phyloP scores from a whole-genome alignment of 441 rosid genomes.

The Gossypium lobatum region DNA sequence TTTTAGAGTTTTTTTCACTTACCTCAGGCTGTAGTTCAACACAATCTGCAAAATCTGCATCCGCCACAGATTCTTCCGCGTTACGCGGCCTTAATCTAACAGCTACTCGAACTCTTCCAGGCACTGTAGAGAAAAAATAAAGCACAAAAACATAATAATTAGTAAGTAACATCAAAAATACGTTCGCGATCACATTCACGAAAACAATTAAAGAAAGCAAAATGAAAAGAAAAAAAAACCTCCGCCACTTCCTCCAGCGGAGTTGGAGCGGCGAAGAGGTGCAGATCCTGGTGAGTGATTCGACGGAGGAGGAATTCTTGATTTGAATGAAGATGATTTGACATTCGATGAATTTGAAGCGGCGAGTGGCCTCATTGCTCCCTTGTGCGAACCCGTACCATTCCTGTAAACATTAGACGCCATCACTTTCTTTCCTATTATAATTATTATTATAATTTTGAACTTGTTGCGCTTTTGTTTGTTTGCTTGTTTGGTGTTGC shows the following conservation, averaged over 20 bases:
- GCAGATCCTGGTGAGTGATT: slow-evolving; percentile 33
- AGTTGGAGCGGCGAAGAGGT: slow-evolving; percentile 52
- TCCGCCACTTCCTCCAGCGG: slow-evolving; percentile 53
- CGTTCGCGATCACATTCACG: neutral
- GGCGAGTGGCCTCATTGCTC: slow-evolving; percentile 36
- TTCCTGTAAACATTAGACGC: slow-evolving; percentile 51
- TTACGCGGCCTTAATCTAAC: slow-evolving; percentile 85
- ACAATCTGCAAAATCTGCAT: slow-evolving; percentile 94
- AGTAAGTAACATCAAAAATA: neutral
- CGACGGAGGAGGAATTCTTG: slow-evolving; percentile 42
- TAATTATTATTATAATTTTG: neutral
- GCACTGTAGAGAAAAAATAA: slow-evolving; percentile 33
- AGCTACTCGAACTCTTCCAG: slow-evolving; percentile 92
- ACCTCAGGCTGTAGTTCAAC: slow-evolving; percentile 95
- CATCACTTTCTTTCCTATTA: slow-evolving; percentile 25
- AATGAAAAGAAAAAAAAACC: slow-evolving; percentile 27
- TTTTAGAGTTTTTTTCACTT: neutral
- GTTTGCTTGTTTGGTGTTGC: neutral
- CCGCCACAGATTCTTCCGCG: slow-evolving; percentile 69
- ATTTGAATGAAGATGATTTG: slow-evolving; percentile 63
- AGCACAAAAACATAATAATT: neutral
- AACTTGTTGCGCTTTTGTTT: neutral
- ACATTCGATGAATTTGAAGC: slow-evolving; percentile 30
- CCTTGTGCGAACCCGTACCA: slow-evolving; percentile 44
- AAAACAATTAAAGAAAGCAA: neutral